Evolutionary conservation across 2,329 filamentous ascomycete genomes (phyloP).

Genomic region (Monilinia aucupariae): DNA sequence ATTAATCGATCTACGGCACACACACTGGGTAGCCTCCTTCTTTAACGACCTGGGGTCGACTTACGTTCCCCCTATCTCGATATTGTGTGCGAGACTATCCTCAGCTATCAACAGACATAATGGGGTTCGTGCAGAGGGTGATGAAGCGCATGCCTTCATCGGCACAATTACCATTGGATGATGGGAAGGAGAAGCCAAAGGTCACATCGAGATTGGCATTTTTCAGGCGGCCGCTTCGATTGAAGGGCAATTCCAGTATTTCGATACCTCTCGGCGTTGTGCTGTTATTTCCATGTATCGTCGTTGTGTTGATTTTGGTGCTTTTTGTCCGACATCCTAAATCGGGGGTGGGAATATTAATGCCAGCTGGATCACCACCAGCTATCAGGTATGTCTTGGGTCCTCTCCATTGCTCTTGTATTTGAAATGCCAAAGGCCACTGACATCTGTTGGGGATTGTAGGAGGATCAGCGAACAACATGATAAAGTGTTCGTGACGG

Average conservation of each 20-base stretch:
- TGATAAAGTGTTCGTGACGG: constrained; percentile 92
- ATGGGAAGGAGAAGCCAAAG: constrained; percentile 42
- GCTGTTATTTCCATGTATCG: constrained; percentile 84
- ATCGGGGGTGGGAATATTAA: constrained; percentile 73
- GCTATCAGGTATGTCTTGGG: constrained; percentile 67
- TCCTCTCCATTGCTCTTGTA: not conserved
- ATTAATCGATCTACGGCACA: constrained; percentile 10
- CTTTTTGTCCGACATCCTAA: constrained; percentile 85
- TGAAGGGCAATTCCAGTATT: constrained; percentile 86
- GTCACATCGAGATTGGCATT: constrained; percentile 59
- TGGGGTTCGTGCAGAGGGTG: constrained; percentile 50
- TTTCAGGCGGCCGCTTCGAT: constrained; percentile 76
- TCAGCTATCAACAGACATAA: constrained; percentile 29
- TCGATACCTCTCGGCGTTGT: constrained; percentile 91
- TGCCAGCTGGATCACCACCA: constrained; percentile 82
- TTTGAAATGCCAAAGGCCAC: constrained; percentile 9
- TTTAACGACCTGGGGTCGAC: constrained; percentile 21
- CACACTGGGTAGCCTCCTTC: constrained; percentile 8
- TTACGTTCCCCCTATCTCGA: constrained; percentile 28
- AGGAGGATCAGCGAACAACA: constrained; percentile 97
- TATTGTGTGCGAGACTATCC: constrained; percentile 21
- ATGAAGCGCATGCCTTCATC: constrained; percentile 46
- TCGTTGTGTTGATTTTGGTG: constrained; percentile 84
- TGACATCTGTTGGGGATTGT: constrained; percentile 24
- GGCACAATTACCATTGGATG: constrained; percentile 40